Evolutionary conservation across 2,329 filamentous ascomycete genomes (phyloP), one percentile per base, ranked within the genome.

Genomic region (Botrytis pseudocinerea): DNA sequence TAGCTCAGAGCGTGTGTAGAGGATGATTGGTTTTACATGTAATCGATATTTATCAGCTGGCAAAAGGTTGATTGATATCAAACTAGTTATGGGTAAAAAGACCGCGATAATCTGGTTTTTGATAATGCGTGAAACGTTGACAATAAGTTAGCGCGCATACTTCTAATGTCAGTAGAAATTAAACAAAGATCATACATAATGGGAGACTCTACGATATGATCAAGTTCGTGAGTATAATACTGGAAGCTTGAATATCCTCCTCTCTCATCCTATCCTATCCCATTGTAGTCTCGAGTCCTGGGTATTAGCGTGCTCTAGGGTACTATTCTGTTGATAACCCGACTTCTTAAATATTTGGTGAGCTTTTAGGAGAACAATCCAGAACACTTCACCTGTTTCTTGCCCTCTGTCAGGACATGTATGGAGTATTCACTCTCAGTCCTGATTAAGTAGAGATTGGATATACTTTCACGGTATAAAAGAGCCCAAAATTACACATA

Each of bases 71-170:
- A n/a, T 12, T 2, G 12, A 16, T 16, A n/a, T 7, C 12, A 14
- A 7, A 0, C 25, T 51, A 4, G 2, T n/a, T n/a, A 1, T 2
- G 12, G 25, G 25, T 51, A n/a, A 16, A n/a, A 10, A 51, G 25
- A 51, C 48, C n/a, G 12, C 25, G 25, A n/a, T 0, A n/a, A 5
- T 51, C 4, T 51, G 5, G 48, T 1, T 5, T 51, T 7, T 51
- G 25, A 51, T 7, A 8, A 7, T 2, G 48, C 12, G 25, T 1
- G 4, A n/a, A 5, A 16, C 0, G 12, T n/a, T 14, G 25, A 25
- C 0, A 51, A 1, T 7, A 3, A n/a, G 12, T 16, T 7, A 1
- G 0, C 1, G 0, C n/a, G 16, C 5, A 2, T 14, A 16, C n/a
- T 14, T 16, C 0, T n/a, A 6, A n/a, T n/a, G 5, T 0, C 25